These are phyloP conservation scores for Alternaria dauci DNA, from an alignment of 2,329 filamentous ascomycete genomes.

Conservation along the genomic window DNA sequence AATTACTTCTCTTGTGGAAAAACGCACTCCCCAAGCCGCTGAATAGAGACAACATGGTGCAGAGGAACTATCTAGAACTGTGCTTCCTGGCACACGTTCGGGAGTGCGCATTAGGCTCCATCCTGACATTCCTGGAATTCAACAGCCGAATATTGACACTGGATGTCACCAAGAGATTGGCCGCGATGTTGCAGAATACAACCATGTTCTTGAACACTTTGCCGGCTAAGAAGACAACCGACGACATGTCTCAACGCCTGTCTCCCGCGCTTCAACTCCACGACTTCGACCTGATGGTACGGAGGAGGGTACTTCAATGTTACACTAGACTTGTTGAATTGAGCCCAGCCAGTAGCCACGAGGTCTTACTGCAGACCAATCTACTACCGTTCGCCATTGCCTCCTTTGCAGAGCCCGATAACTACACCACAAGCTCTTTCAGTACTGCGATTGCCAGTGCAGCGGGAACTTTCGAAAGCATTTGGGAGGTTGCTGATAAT, in stretches of 20 bases:
- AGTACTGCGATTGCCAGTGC: constrained; percentile 92
- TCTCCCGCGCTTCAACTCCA: constrained; percentile 86
- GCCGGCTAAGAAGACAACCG: constrained; percentile 81
- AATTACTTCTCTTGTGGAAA: constrained; percentile 93
- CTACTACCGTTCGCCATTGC: constrained; percentile 88
- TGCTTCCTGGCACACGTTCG: constrained; percentile 94
- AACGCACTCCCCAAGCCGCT: constrained; percentile 94
- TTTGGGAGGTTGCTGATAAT: constrained; percentile 96
- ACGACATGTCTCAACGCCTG: constrained; percentile 84
- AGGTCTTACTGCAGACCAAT: constrained; percentile 89
- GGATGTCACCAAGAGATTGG: constrained; percentile 91
- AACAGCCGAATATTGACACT: constrained; percentile 91
- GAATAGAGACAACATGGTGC: constrained; percentile 87
- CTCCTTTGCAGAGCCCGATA: constrained; percentile 91
- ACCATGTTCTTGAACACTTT: constrained; percentile 87
- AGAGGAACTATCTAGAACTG: constrained; percentile 84
- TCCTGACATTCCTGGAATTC: constrained; percentile 90
- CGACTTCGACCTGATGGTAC: constrained; percentile 92
- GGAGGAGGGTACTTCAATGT: constrained; percentile 90
- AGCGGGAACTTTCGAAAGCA: constrained; percentile 86
- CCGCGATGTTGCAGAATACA: constrained; percentile 94
- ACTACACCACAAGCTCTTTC: constrained; percentile 82
- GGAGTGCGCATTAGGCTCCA: constrained; percentile 90
- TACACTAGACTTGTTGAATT: constrained; percentile 91
- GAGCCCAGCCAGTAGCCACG: constrained; percentile 83